Percentiles rank a stretch among this genome's conserved stretches.
Conservation (phyloP, 1,139 yeast species). For the Yamadazyma dendronema region DNA sequence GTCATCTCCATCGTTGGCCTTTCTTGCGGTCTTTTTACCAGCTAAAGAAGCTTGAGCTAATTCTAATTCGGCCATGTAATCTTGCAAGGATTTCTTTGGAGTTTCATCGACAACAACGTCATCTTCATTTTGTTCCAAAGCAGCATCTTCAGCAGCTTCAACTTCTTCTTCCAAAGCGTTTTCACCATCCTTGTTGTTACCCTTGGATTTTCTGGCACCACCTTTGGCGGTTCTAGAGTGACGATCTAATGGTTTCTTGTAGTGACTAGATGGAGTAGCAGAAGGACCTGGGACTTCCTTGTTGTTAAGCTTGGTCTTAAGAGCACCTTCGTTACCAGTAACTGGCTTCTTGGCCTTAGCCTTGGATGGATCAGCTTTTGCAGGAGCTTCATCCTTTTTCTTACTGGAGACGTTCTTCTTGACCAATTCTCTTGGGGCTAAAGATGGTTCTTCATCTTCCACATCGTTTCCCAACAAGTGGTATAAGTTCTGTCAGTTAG, state of each 20-base stretch:
- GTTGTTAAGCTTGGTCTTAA: conserved; percentile 77
- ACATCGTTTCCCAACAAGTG: conserved; percentile 72
- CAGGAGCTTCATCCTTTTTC: conserved; percentile 84
- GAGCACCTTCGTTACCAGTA: conserved; percentile 88
- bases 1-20: conserved; percentile 59
- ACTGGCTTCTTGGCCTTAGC: conserved; percentile 74
- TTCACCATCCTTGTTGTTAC: conserved; percentile 70
- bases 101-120: conserved; percentile 41
- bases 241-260: conserved; percentile 73
- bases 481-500: conserved; percentile 51
- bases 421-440: conserved; percentile 71
- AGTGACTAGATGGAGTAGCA: conserved; percentile 51
- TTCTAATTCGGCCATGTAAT: conserved; percentile 66
- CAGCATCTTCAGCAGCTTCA: conserved; percentile 64
- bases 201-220: conserved; percentile 81
- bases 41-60: conserved; percentile 47
- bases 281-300: conserved; percentile 61
- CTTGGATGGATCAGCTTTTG: conserved; percentile 76
- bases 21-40: conserved; percentile 42
- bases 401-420: conserved; percentile 82
- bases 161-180: conserved; percentile 50
- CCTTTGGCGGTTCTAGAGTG: conserved; percentile 80
- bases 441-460: conserved; percentile 62
- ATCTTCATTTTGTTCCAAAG: conserved; percentile 38
- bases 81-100: conserved; percentile 63